Base-by-base conservation (phyloP, 129 eudicot species). In the Escallonia herrerae region DNA sequence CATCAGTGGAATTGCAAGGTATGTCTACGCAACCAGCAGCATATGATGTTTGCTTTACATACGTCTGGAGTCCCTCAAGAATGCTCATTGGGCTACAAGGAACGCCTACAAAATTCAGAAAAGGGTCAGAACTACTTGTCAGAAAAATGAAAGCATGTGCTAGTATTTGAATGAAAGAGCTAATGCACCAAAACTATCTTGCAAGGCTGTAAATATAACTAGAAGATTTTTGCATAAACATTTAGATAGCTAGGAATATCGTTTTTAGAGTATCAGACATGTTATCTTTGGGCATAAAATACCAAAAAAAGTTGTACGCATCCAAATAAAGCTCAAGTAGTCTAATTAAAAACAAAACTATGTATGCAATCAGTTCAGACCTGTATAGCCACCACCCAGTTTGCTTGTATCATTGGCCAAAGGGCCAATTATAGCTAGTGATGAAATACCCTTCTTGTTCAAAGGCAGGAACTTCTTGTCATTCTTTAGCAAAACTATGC, bases 371-470 rank as follows among this genome's bases (percentile, higher is more conserved):
- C 33, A 55, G 10, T 39, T 61, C 77, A 63, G 59, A 94, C 99
- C 99, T 82, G 87, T 72, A 71, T 94, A 94, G 67, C 84, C 88
- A 12, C 99, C 99, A 54, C 87, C 91, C 58, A 86, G 63, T 64
- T 76, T 68, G 65, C 73, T 78, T 41, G 90, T 61, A 61, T 63
- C 60, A 9, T 94, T 86, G 43, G 95, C 93, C 83, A 83, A 63
- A 15, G 95, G 97, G 43, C 97, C 99, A 77, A 89, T 79, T 62
- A 94, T 66, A n/a, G 95, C 97, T 50, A 94, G 70, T 9, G 95
- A 80, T 5, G 94, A 80, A 63, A 80, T 56, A n/a, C 6, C 39
- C 55, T 76, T 76, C 75, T 86, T 84, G 48, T 74, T 64, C 70
- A 89, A 82, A 33, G 99, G 99, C 65, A 94, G 58, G 65, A 94